Conservation (phyloP, 129 eudicot genomes). For the Flaveria brownii region DNA sequence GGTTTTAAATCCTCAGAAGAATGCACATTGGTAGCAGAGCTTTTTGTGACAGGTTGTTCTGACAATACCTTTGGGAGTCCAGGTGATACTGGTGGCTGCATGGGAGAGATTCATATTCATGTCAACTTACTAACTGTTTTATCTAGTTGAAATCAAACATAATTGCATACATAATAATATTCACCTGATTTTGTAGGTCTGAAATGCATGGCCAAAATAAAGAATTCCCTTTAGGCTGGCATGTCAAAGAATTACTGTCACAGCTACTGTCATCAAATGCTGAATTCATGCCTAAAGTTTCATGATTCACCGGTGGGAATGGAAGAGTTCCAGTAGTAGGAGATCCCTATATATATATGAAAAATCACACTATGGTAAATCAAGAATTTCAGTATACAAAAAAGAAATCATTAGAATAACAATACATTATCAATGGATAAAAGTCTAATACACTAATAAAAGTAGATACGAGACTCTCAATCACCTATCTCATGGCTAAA, state of each 20-base stretch:
- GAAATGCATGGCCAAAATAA: conserved; percentile 43
- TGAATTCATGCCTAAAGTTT: conserved; percentile 33
- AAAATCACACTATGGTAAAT: not conserved
- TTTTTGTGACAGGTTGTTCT: conserved; percentile 35
- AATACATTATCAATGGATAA: not conserved
- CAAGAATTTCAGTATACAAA: not conserved
- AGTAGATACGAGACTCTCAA: too few relatives aligned
- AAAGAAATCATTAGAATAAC: not conserved
- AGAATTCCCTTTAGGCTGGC: conserved; percentile 35
- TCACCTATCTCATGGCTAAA: too few relatives aligned
- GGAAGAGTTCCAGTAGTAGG: conserved; percentile 65
- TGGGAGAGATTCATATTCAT: conserved; percentile 2
- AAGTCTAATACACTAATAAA: too few relatives aligned
- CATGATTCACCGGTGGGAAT: conserved; percentile 36
- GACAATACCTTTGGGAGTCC: conserved; percentile 34
- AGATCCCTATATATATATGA: conserved; percentile 45
- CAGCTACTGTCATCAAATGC: conserved; percentile 31
- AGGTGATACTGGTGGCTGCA: conserved; percentile 36
- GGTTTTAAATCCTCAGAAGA: conserved; percentile 27
- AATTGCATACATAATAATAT: not conserved
- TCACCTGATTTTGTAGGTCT: conserved; percentile 49
- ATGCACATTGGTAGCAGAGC: conserved; percentile 20
- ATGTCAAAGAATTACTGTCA: conserved; percentile 33
- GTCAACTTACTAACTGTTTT: not conserved
- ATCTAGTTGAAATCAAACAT: not conserved